Evolutionary conservation across 345 rosid genomes (phyloP), one percentile per base, ranked within the genome.

Genomic region (Linum trigynum): DNA sequence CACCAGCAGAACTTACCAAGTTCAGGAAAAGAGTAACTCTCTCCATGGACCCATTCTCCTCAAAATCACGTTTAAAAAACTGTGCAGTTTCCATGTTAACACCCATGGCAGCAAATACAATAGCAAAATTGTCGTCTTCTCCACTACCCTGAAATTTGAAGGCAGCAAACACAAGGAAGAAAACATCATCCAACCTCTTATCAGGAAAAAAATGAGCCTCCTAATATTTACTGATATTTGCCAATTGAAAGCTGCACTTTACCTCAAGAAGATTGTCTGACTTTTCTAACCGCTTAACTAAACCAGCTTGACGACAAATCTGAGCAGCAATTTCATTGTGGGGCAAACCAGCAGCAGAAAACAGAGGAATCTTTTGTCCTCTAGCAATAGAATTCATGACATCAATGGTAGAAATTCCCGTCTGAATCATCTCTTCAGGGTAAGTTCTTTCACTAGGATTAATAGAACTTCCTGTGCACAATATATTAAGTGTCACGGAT

Each of bases 11-110:
- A 42, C 51, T 32, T 85, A 84, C 97, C 89, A 90, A 79, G 78
- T 92, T 92, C 38, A 92, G 77, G 75, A 92, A 92, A 70, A 92
- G 87, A 38, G 96, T 90, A 70, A 92, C 97, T 77, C 98, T 88
- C 74, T 92, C 98, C 98, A 90, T 92, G 15, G 98, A 92, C 39
- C 97, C 98, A 70, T 90, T 92, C 75, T 90, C 96, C 80, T 92
- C 98, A 77, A 92, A 92, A 80, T 92, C 98, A 59, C 98, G 90
- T 72, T 92, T 92, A 81, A 92, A 90, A 74, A 92, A 92, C 74
- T 92, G 97, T 35, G 98, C 96, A 57, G 98, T 92, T 76, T 92
- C 97, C 97, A 90, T 92, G 81, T 92, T 92, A 65, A 92, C 98
- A 72, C 98, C 97, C 98, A 92, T 90, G 60, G 98, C 98, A 42